Conservation (phyloP, 257 asterid species). For the Solanum sejunctum region DNA sequence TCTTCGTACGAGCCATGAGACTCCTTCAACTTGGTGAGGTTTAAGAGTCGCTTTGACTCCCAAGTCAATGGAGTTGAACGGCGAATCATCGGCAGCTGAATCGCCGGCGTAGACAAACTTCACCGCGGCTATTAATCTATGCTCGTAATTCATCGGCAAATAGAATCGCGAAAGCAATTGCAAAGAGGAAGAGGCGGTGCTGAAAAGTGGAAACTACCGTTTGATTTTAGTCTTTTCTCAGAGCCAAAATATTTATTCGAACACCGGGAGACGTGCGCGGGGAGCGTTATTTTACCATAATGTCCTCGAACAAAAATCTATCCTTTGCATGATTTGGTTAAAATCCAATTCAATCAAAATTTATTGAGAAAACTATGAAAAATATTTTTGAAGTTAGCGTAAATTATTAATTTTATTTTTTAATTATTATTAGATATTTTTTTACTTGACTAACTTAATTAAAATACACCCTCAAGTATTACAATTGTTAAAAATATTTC, state of each 20-base stretch:
- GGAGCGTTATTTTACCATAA: not conserved
- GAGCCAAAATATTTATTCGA: not conserved
- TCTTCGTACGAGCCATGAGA: slow-evolving; percentile 76
- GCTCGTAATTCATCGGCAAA: slow-evolving; percentile 54
- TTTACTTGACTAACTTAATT: too few species aligned
- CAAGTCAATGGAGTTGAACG: slow-evolving; percentile 17
- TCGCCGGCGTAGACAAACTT: slow-evolving; percentile 53
- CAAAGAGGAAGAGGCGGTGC: not conserved
- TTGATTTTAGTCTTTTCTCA: not conserved
- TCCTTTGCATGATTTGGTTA: too few species aligned
- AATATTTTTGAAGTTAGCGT: too few species aligned
- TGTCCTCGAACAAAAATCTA: not conserved
- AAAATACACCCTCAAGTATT: too few species aligned
- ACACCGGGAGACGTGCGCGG: not conserved
- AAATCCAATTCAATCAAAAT: too few species aligned
- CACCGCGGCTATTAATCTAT: slow-evolving; percentile 62
- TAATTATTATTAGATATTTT: too few species aligned
- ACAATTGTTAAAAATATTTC: too few species aligned
- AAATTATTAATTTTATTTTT: too few species aligned
- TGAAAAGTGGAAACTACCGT: not conserved
- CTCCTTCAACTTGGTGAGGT: slow-evolving; percentile 83
- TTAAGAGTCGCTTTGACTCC: slow-evolving; percentile 59
- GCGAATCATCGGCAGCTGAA: slow-evolving; percentile 15
- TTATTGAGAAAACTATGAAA: too few species aligned
- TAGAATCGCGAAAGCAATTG: not conserved